These are phyloP conservation scores for Serendipita sp. DNA, from an alignment of 768 basidiomycete species.

Conservation along the genomic window DNA sequence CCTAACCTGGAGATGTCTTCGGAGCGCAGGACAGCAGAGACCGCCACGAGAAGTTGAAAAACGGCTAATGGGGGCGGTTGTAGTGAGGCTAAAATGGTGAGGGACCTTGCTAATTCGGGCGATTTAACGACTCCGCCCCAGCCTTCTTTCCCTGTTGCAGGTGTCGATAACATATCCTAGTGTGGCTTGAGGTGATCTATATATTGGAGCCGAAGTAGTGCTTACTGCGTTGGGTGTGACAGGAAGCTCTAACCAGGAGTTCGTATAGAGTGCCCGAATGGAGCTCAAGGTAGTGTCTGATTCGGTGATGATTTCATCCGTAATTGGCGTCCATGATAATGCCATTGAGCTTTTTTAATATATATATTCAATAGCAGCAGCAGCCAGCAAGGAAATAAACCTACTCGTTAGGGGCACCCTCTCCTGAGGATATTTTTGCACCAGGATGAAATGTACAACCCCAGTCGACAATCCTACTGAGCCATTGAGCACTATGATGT, in stretches of 20 bases:
- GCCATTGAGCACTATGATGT: slow-evolving; percentile 16
- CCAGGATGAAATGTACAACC: slow-evolving; percentile 14
- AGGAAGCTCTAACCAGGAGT: slow-evolving; percentile 19
- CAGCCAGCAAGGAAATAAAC: neutral
- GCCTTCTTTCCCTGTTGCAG: neutral
- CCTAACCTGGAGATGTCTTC: slow-evolving; percentile 38
- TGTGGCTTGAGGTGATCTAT: neutral
- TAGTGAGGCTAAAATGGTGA: slow-evolving; percentile 25
- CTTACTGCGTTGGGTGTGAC: neutral
- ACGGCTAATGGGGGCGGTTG: slow-evolving; percentile 29
- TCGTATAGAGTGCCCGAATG: slow-evolving; percentile 33
- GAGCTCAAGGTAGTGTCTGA: slow-evolving; percentile 25
- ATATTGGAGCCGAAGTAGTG: neutral
- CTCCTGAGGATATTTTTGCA: slow-evolving; percentile 4
- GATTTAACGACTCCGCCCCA: neutral
- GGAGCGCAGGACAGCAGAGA: slow-evolving; percentile 35
- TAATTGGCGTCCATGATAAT: slow-evolving; percentile 13
- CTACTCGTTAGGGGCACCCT: neutral
- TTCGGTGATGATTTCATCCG: slow-evolving; percentile 29
- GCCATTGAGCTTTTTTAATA: neutral
- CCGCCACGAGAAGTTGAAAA: slow-evolving; percentile 44
- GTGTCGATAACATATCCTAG: neutral
- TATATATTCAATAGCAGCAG: neutral
- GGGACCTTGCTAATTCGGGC: neutral
- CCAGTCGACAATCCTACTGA: slow-evolving; percentile 19